Conservation (phyloP, 495 filamentous ascomycete species). For the Aspergillus steynii region DNA sequence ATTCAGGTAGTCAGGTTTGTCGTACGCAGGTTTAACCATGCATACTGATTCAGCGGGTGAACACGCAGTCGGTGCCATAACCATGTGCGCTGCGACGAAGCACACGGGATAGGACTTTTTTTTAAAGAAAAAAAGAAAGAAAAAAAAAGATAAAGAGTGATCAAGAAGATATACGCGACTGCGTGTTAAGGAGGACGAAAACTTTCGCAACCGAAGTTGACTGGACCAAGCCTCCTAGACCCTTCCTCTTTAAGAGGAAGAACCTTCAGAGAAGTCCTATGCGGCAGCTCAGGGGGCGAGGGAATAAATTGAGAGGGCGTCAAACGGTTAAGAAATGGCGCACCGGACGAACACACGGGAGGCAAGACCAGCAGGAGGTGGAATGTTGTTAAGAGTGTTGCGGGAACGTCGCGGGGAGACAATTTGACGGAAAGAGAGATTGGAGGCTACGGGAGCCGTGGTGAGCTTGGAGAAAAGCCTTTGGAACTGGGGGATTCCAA, state of each 20-base stretch:
- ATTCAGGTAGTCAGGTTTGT: slow-evolving; percentile 33
- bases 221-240: slow-evolving; percentile 86
- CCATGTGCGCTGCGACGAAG: slow-evolving; percentile 43
- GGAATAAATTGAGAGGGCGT: slow-evolving; percentile 55
- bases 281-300: slow-evolving; percentile 85
- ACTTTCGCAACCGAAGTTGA: slow-evolving; percentile 78
- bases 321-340: slow-evolving; percentile 51
- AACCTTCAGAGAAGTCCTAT: slow-evolving; percentile 94
- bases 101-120: slow-evolving; percentile 25
- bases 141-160: slow-evolving; percentile 21
- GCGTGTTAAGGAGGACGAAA: slow-evolving; percentile 87
- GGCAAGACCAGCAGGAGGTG: slow-evolving; percentile 69
- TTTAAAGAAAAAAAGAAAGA: slow-evolving; percentile 9
- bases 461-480: slow-evolving; percentile 52
- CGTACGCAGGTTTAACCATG: slow-evolving; percentile 33
- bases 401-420: slow-evolving; percentile 58
- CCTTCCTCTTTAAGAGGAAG: slow-evolving; percentile 96
- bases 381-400: slow-evolving; percentile 67
- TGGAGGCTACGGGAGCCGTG: slow-evolving; percentile 72
- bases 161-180: slow-evolving; percentile 31
- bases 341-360: slow-evolving; percentile 54
- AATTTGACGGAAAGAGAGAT: slow-evolving; percentile 76
- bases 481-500: slow-evolving; percentile 60
- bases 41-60: slow-evolving; percentile 50
- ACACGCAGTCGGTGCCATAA: slow-evolving; percentile 75